Conservation (phyloP, 495 filamentous ascomycete species). For the Thozetella sp. region DNA sequence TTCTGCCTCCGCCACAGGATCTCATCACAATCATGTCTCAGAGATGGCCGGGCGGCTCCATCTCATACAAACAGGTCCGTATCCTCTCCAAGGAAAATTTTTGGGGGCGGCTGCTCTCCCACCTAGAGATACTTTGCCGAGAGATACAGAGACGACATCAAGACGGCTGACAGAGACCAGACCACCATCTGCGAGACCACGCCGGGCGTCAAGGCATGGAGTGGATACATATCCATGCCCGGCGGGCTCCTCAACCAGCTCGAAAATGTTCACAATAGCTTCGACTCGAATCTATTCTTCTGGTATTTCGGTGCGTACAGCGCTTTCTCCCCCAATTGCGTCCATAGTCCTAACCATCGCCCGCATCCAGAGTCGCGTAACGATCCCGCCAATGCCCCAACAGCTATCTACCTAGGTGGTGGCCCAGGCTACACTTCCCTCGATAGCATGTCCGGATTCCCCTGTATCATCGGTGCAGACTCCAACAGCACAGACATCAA, state of each 20-base stretch:
- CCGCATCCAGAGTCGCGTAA: slow-evolving; percentile 40
- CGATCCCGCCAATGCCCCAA: slow-evolving; percentile 45
- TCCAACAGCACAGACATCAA: slow-evolving; percentile 13
- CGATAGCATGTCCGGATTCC: slow-evolving; percentile 10
- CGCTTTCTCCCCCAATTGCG: too few relatives aligned
- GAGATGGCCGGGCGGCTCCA: slow-evolving; percentile 6
- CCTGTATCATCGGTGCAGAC: slow-evolving; percentile 10
- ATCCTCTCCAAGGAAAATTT: too few relatives aligned
- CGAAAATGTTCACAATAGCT: not conserved
- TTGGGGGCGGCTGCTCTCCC: not conserved
- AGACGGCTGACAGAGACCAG: too few relatives aligned
- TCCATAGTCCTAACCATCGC: slow-evolving; percentile 5
- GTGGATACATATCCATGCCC: slow-evolving; percentile 49
- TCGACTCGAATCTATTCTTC: slow-evolving; percentile 12
- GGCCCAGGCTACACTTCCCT: slow-evolving; percentile 43
- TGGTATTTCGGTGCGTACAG: slow-evolving; percentile 14
- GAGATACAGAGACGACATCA: not conserved
- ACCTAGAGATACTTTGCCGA: too few relatives aligned
- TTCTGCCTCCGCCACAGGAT: not conserved
- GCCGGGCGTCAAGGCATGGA: slow-evolving; percentile 52
- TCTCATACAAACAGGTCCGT: slow-evolving; percentile 6
- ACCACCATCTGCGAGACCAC: slow-evolving; percentile 49
- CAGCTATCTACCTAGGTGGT: slow-evolving; percentile 55
- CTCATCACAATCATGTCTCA: not conserved
- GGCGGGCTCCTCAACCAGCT: not conserved